Conservation (phyloP, 805 yeast genomes). For the Pichia cephalocereana region DNA sequence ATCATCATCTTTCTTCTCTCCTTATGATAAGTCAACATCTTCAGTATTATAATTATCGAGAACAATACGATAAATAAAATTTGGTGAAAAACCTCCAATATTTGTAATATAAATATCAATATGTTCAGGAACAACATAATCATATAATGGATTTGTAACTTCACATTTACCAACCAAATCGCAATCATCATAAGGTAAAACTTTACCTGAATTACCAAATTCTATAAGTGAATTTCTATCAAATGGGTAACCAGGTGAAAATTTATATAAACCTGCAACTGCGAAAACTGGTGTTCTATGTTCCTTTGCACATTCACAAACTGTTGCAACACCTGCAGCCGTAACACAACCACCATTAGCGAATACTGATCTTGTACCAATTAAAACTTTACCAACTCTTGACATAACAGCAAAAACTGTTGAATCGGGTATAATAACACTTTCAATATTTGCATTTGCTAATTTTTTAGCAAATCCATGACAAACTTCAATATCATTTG, state of each 20-base stretch:
- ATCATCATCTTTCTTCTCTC: no score
- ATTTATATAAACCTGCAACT: conserved; percentile 87
- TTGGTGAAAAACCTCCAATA: conserved; percentile 94
- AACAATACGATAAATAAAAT: conserved; percentile 89
- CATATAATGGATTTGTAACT: conserved; percentile 81
- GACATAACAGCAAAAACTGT: conserved; percentile 95
- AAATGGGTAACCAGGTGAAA: conserved; percentile 88
- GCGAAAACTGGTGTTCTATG: conserved; percentile 95
- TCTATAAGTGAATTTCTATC: conserved; percentile 77
- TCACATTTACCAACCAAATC: conserved; percentile 63
- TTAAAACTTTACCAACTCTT: conserved; percentile 89
- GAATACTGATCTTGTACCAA: conserved; percentile 87
- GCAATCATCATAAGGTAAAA: conserved; percentile 65
- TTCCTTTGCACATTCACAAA: conserved; percentile 92
- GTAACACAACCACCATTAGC: conserved; percentile 95
- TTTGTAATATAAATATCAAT: conserved; percentile 92
- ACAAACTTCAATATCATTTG: conserved; percentile 73
- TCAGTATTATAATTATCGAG: conserved; percentile 86
- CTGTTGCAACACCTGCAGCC: conserved; percentile 83
- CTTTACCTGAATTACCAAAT: conserved; percentile 90
- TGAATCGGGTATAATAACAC: conserved; percentile 87
- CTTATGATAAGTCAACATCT: conserved; percentile 52
- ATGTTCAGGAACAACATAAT: conserved; percentile 88
- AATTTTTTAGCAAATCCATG: conserved; percentile 72
- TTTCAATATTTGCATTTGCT: conserved; percentile 79